These are phyloP conservation scores for Lentinula detonsa DNA, from an alignment of 768 basidiomycete species.

Conservation along the genomic window DNA sequence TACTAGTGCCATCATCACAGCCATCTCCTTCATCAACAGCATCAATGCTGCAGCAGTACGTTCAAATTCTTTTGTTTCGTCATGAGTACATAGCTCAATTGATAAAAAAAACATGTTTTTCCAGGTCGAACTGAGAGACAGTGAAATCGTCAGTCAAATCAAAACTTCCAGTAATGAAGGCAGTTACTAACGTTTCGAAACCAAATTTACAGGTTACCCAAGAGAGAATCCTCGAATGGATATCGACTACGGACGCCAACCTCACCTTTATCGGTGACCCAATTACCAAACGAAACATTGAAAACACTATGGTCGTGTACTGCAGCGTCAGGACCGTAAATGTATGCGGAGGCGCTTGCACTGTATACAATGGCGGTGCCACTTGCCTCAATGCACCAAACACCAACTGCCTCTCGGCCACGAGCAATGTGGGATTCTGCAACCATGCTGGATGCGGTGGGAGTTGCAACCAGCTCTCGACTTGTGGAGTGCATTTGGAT, in stretches of 20 bases:
- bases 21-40: not conserved
- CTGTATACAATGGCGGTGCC: slow-evolving; percentile 20
- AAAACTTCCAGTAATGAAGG: not conserved
- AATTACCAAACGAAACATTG: slow-evolving; percentile 10
- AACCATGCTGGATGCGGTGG: slow-evolving; percentile 15
- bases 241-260: slow-evolving; percentile 14
- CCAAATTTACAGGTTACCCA: not conserved
- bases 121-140: not conserved
- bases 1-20: not conserved
- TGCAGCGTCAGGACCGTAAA: slow-evolving; percentile 15
- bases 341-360: slow-evolving; percentile 25
- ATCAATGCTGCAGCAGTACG: not conserved
- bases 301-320: slow-evolving; percentile 21
- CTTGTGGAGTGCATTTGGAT: slow-evolving; percentile 19
- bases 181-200: not conserved
- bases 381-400: slow-evolving; percentile 20
- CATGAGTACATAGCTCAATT: not conserved
- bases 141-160: not conserved
- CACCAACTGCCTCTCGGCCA: slow-evolving; percentile 25
- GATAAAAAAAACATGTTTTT: too few species aligned
- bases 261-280: slow-evolving; percentile 17
- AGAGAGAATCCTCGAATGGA: slow-evolving; percentile 10
- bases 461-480: slow-evolving; percentile 15
- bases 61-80: not conserved
- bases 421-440: slow-evolving; percentile 23